Evolutionary conservation across 2,329 filamentous ascomycete genomes (phyloP), one percentile per base, ranked within the genome.

Genomic region (Eutypa lata): DNA sequence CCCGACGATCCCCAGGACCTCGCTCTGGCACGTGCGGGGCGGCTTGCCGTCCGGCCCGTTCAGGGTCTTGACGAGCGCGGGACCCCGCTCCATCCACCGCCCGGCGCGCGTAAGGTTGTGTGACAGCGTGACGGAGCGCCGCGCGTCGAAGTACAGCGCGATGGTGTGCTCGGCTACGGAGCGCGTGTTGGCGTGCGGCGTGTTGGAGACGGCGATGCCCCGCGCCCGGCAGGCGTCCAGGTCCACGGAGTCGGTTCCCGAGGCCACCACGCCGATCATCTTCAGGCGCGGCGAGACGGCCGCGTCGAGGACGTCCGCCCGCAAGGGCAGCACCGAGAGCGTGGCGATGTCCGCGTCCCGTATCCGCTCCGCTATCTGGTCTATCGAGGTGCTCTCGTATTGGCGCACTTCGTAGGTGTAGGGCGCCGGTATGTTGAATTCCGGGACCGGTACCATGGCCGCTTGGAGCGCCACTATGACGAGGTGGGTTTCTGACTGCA

Each of bases 101-200:
- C 67, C 69, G 1, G 53, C 31, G 4, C 58, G 57, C 1, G 59
- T 64, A 37, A 67, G 49, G 3, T 58, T 52, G 59, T 71, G 61
- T 42, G 68, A 59, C 4, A 64, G 61, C 11, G 68, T 56, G 2
- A 75, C 53, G 31, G 66, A 68, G n/a, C 73, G 68, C 40, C 72
- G 68, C 21, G 65, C 52, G 3, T 67, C 65, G 55, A 74, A 59
- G 60, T 76, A 79, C 4, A 82, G 66, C 0, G 73, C 68, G 7
- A 83, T 67, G 26, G 67, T 77, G 59, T 83, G 82, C 59, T 80
- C 74, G 0, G 68, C 66, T 1, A 75, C 72, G 10, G 65, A 53
- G 22, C 65, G 65, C 28, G 64, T 62, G 50, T 68, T 73, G 52
- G 69, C 71, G 13, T 67, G 63, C 11, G 70, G 71, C 3, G 70